These are phyloP conservation scores for Amphirosellinia nigrospora DNA, from an alignment of 495 filamentous ascomycete genomes.

Conservation along the genomic window DNA sequence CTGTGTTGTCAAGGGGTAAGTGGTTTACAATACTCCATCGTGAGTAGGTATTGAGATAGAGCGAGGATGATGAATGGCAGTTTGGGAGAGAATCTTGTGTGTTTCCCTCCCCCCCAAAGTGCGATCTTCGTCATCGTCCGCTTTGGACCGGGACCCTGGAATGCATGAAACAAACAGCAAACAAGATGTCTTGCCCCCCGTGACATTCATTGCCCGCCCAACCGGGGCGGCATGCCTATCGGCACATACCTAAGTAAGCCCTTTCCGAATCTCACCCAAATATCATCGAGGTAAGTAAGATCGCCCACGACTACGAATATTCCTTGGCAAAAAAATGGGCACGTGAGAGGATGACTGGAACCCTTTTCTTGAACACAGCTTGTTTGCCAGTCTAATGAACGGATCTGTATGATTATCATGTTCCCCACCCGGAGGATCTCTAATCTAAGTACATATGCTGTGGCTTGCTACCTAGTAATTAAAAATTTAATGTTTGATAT, in stretches of 20 bases:
- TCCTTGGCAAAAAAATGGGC: not conserved
- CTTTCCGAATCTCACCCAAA: not conserved
- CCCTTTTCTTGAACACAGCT: too few species aligned
- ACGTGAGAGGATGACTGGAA: not conserved
- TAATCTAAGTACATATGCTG: not conserved
- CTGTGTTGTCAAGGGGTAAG: not conserved
- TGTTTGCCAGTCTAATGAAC: not conserved
- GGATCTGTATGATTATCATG: not conserved
- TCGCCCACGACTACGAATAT: not conserved
- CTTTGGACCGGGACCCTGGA: not conserved
- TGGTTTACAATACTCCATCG: too few species aligned
- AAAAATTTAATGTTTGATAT: not conserved
- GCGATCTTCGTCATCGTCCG: not conserved
- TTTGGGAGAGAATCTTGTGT: too few species aligned
- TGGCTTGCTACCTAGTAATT: not conserved
- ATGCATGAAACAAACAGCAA: not conserved
- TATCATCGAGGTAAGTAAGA: not conserved
- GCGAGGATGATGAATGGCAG: not conserved
- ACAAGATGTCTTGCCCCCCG: not conserved
- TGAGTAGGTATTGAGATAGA: not conserved
- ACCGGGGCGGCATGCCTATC: not conserved
- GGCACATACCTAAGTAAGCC: not conserved
- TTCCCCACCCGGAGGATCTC: not conserved
- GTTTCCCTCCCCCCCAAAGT: too few species aligned
- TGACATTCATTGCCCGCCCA: conserved; percentile 1